phyloP scores from a whole-genome alignment of 352 stramenopile genomes.

The Elongisporangium prolatum region DNA sequence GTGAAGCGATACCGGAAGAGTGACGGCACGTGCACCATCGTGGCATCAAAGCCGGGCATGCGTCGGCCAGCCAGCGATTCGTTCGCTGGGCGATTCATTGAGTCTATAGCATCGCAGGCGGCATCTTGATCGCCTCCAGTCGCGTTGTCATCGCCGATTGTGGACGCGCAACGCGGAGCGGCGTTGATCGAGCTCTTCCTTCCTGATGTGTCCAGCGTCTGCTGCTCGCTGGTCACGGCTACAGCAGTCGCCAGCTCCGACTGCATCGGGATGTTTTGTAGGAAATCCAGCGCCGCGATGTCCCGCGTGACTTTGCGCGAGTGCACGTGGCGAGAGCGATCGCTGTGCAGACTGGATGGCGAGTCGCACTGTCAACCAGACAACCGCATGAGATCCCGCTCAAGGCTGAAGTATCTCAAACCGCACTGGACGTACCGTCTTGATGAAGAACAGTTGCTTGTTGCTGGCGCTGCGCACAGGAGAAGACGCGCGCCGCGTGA shows the following conservation, averaged over 20 bases:
- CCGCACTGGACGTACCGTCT: constrained; percentile 15
- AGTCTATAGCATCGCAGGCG: not conserved
- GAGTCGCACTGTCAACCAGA: constrained; percentile 25
- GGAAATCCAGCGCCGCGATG: constrained; percentile 85
- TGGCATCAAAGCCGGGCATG: constrained; percentile 64
- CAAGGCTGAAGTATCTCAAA: not conserved
- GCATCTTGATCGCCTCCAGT: not conserved
- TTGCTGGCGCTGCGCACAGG: constrained; percentile 1
- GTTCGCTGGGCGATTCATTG: not conserved
- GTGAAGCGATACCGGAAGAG: constrained; percentile 74
- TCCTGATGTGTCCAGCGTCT: constrained; percentile 2
- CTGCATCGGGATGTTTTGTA: constrained; percentile 85
- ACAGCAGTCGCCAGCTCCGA: constrained; percentile 30
- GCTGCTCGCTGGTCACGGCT: not conserved
- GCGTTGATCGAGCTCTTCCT: not conserved
- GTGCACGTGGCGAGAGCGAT: constrained; percentile 45
- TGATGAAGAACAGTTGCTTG: constrained; percentile 28
- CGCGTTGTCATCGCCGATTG: not conserved
- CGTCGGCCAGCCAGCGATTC: constrained; percentile 60
- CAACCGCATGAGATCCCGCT: too few relatives aligned
- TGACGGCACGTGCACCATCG: constrained; percentile 52
- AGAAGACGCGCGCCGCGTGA: not conserved
- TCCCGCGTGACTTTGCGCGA: constrained; percentile 79
- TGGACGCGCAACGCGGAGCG: not conserved
- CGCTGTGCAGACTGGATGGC: constrained; percentile 44